These are phyloP conservation scores for Sapria himalayana DNA, from an alignment of 345 rosid genomes.

Conservation along the genomic window DNA sequence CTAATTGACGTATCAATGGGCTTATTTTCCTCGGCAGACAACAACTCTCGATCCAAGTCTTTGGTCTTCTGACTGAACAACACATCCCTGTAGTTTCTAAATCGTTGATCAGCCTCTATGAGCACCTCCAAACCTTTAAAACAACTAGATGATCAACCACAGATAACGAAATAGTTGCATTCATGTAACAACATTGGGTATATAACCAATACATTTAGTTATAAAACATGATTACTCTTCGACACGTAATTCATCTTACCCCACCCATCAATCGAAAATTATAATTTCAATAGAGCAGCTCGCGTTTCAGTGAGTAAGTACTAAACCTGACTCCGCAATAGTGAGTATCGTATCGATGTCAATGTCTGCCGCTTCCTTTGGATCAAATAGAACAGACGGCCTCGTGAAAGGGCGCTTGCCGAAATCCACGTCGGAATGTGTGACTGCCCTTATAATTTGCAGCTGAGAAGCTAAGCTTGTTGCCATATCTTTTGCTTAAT, in stretches of 20 bases:
- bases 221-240: too few relatives aligned
- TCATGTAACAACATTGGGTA: too few relatives aligned
- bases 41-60: constrained; percentile 63
- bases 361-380: constrained; percentile 56
- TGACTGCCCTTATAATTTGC: constrained; percentile 29
- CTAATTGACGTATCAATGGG: constrained; percentile 31
- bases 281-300: too few relatives aligned
- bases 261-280: too few relatives aligned
- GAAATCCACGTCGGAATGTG: constrained; percentile 33
- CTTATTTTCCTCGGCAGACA: constrained; percentile 38
- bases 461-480: constrained; percentile 45
- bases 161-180: too few relatives aligned
- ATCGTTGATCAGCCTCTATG: constrained; percentile 38
- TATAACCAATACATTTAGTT: too few relatives aligned
- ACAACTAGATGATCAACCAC: too few relatives aligned
- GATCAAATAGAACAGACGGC: constrained; percentile 31
- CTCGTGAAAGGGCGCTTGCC: constrained; percentile 33
- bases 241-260: too few relatives aligned
- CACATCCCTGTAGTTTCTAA: constrained; percentile 32
- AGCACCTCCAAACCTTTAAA: constrained; percentile 67
- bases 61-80: constrained; percentile 59
- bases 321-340: constrained; percentile 44
- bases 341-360: constrained; percentile 41
- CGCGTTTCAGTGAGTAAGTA: too few relatives aligned
- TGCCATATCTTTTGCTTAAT: constrained; percentile 23